phyloP scores from a whole-genome alignment of 768 basidiomycete genomes.

The Austroboletus festivus region DNA sequence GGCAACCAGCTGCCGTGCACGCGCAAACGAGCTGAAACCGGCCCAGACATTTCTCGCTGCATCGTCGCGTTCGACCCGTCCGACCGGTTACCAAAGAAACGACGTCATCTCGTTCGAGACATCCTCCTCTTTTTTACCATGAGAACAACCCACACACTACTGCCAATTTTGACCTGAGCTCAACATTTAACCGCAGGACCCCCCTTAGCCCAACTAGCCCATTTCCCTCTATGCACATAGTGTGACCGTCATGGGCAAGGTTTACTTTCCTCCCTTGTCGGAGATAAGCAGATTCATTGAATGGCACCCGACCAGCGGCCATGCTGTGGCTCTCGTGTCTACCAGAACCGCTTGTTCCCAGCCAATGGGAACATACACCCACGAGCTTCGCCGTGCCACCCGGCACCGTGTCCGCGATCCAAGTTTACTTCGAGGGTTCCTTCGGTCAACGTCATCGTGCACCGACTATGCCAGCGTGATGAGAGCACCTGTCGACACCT shows the following conservation, averaged over 20 bases:
- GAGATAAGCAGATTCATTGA: slow-evolving; percentile 24
- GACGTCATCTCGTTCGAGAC: slow-evolving; percentile 16
- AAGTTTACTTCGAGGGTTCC: neutral
- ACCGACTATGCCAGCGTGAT: too few relatives aligned
- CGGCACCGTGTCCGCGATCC: slow-evolving; percentile 5
- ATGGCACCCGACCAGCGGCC: slow-evolving; percentile 2
- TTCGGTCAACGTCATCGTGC: neutral
- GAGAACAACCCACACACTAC: neutral
- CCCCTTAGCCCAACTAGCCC: neutral
- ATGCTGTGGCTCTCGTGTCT: slow-evolving; percentile 1
- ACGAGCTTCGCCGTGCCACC: slow-evolving; percentile 3
- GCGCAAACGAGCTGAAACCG: slow-evolving; percentile 14
- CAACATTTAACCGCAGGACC: too few relatives aligned
- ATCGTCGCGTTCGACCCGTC: too few relatives aligned
- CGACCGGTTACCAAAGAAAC: slow-evolving; percentile 24
- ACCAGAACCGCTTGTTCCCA: too few relatives aligned
- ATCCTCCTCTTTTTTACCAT: slow-evolving; percentile 3
- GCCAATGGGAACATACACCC: too few relatives aligned
- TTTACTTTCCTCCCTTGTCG: slow-evolving; percentile 4
- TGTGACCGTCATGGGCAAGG: too few relatives aligned
- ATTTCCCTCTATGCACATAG: too few relatives aligned
- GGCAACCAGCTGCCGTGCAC: neutral
- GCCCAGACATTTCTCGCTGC: too few relatives aligned
- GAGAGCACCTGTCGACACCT: too few relatives aligned
- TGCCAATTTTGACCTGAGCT: too few relatives aligned